Evolutionary conservation across 2,329 filamentous ascomycete species (phyloP), one percentile per base, ranked within the genome.

Genomic region (Acephala macrosclerotiorum): DNA sequence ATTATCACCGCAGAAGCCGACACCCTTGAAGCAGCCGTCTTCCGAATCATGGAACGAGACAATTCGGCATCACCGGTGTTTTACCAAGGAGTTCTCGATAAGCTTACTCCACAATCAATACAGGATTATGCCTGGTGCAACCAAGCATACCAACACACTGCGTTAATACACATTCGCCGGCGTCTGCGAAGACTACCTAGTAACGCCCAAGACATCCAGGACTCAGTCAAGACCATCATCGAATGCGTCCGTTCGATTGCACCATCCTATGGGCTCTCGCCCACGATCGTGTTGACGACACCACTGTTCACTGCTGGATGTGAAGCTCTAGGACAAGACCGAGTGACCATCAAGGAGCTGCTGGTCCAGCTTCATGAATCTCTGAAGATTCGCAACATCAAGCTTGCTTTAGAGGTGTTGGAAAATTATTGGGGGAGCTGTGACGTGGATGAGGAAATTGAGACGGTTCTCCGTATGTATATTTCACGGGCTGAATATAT

Each of bases 271-370:
- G 78, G 78, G 7, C 71, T 80, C 4, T 79, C 78, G 57, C 79
- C 79, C 9, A 79, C 78, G 75, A 78, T 79, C 8, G 76, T 81
- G 70, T 71, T 81, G 18, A 80, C 79, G 22, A 81, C 79, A 7
- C 79, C 79, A 7, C 67, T 81, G 6, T 81, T 81, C 63, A 80
- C 79, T 53, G 79, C 79, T 8, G 79, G 79, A 2, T 80, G 79
- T 56, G 79, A 80, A 59, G 79, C 79, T 20, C 69, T 75, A 6
- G 78, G 74, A 1, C 70, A 77, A 36, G 78, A 80, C 63, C 74
- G 78, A 8, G 74, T 74, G 36, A 73, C 71, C 12, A 76, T 80
- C 16, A 72, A 74, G 38, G 68, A 70, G 25, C 58, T 80, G 25
- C 68, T 80, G 6, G 69, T 72, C 0, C 74, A 74, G 33, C 70